Percentiles rank a stretch among this genome's conserved stretches.
phyloP scores from a whole-genome alignment of 106 monocot genomes.

The Dioscorea dumetorum region DNA sequence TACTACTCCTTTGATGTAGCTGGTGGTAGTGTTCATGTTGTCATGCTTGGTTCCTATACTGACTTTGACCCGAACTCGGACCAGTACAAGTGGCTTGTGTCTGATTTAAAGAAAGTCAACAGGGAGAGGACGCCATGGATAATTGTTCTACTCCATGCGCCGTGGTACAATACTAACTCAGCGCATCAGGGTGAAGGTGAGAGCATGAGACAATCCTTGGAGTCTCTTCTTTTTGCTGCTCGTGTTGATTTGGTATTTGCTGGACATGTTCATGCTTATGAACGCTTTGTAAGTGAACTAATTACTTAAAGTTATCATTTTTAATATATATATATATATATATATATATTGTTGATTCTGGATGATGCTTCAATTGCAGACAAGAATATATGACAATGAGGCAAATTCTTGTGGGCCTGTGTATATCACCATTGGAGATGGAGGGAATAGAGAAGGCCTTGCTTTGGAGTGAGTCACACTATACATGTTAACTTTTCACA shows the following conservation, averaged over 20 bases:
- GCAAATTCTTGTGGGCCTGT: conserved; percentile 61
- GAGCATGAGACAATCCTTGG: conserved; percentile 65
- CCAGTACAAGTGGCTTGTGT: conserved; percentile 65
- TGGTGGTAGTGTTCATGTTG: conserved; percentile 57
- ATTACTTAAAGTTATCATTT: too few species aligned
- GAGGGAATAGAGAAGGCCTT: conserved; percentile 83
- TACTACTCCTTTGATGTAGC: conserved; percentile 84
- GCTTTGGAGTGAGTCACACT: conserved; percentile 43
- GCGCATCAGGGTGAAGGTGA: conserved; percentile 87
- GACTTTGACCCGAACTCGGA: conserved; percentile 30
- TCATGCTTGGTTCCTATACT: conserved; percentile 79
- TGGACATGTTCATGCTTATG: conserved; percentile 86
- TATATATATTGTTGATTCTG: too few species aligned
- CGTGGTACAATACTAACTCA: conserved; percentile 85
- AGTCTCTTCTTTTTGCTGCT: conserved; percentile 41
- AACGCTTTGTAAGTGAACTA: conserved; percentile 64
- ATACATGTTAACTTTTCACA: background rate
- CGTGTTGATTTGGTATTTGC: conserved; percentile 67
- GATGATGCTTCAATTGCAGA: conserved; percentile 18
- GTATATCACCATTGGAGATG: conserved; percentile 70
- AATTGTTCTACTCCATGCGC: conserved; percentile 63
- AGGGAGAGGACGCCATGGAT: conserved; percentile 59
- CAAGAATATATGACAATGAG: conserved; percentile 48
- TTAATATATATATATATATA: too few species aligned
- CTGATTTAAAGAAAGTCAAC: conserved; percentile 52